Conservation (phyloP, 371 early-diverging fungal species). For the Furculomyces boomerangus region DNA sequence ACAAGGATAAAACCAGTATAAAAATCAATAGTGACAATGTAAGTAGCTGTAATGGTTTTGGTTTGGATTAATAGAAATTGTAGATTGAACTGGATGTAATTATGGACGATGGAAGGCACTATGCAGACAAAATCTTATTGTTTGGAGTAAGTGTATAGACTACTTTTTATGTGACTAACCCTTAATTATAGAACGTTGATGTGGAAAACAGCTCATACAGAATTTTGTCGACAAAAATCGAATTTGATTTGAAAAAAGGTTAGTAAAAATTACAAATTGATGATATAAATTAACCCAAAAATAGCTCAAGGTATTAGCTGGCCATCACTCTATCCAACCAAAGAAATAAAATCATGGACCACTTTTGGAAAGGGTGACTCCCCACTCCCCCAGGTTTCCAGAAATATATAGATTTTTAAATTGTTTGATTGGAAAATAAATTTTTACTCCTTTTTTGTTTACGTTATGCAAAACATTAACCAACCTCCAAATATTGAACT, state of each 20-base stretch:
- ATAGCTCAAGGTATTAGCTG: neutral
- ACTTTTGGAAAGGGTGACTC: constrained; percentile 4
- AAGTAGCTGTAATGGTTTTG: neutral
- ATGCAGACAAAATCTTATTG: too few relatives aligned
- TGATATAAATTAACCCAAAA: neutral
- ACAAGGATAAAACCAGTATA: constrained; percentile 43
- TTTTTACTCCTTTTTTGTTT: too few relatives aligned
- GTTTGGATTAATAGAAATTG: too few relatives aligned
- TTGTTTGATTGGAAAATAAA: too few relatives aligned
- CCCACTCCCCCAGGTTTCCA: neutral
- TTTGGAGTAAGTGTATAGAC: too few relatives aligned
- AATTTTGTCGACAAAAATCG: constrained; percentile 4
- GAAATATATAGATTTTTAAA: neutral
- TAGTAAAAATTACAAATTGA: neutral
- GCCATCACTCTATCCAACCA: constrained; percentile 1
- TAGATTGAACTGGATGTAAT: too few relatives aligned
- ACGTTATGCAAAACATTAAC: too few relatives aligned
- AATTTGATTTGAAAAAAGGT: constrained; percentile 6
- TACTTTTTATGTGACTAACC: too few relatives aligned
- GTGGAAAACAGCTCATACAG: constrained; percentile 1
- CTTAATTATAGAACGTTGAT: constrained; percentile 1
- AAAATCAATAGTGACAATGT: constrained; percentile 30
- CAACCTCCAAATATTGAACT: too few relatives aligned
- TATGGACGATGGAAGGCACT: too few relatives aligned
- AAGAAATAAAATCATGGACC: constrained; percentile 1